Evolutionary conservation across 2,329 filamentous ascomycete genomes (phyloP).

Genomic region (Macrophomina pseudophaseolina): DNA sequence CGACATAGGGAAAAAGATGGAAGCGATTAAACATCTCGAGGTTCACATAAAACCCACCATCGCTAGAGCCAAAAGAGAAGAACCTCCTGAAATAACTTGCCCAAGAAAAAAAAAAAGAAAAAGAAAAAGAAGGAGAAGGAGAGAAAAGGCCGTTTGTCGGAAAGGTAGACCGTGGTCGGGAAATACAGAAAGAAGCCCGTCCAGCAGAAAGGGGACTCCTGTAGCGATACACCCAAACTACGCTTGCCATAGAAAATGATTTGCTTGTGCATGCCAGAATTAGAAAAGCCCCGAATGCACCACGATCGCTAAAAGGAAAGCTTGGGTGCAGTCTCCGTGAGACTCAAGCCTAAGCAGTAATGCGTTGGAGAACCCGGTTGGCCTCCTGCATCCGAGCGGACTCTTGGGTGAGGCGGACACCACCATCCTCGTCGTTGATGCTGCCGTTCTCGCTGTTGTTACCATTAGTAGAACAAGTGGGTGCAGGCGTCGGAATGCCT

Average conservation of each 20-base stretch:
- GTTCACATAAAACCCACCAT: neutral
- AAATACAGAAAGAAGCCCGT: neutral
- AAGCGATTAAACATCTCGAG: neutral
- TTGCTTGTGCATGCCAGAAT: neutral
- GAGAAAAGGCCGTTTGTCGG: neutral
- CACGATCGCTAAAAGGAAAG: neutral
- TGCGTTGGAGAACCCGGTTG: slow-evolving; percentile 34
- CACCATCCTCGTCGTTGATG: slow-evolving; percentile 39
- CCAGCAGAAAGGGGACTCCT: neutral
- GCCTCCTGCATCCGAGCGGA: slow-evolving; percentile 55
- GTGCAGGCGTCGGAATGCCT: slow-evolving; percentile 5
- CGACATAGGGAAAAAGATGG: neutral
- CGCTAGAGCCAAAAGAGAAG: neutral
- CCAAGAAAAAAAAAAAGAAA: neutral
- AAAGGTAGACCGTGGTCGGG: neutral
- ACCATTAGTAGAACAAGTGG: neutral
- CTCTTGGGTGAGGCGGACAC: slow-evolving; percentile 63
- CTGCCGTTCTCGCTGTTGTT: neutral
- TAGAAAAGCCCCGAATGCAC: neutral
- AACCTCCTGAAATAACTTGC: neutral
- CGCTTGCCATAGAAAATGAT: neutral
- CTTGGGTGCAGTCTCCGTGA: neutral
- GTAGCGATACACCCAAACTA: slow-evolving; percentile 17
- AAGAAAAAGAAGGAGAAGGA: neutral
- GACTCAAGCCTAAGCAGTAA: slow-evolving; percentile 30